Conservation (phyloP, 140 eudicot genomes). For the Bidens hawaiensis region DNA sequence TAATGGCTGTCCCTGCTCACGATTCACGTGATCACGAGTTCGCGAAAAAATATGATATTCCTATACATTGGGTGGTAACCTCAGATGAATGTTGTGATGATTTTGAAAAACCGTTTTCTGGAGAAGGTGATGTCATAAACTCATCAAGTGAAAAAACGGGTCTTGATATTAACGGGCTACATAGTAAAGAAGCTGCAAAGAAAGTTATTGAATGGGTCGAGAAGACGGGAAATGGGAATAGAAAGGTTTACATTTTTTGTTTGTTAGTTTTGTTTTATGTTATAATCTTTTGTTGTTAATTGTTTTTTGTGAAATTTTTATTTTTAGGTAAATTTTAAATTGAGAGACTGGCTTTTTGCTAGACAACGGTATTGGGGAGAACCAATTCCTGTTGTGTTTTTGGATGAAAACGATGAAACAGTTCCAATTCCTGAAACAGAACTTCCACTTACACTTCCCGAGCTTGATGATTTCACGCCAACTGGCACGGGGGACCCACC, state of each 20-base stretch:
- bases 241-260: no score
- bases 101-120: constrained; percentile 28
- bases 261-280: no score
- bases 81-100: constrained; percentile 36
- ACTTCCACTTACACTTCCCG: constrained; percentile 92
- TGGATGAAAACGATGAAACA: constrained; percentile 59
- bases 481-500: constrained; percentile 99
- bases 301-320: not conserved
- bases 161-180: no score
- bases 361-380: constrained; percentile 99
- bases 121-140: no score
- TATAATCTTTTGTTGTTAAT: no score
- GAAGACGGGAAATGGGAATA: no score
- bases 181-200: no score
- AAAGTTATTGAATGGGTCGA: no score
- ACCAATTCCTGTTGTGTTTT: constrained; percentile 88
- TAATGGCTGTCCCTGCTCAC: constrained; percentile 99
- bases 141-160: constrained; percentile 19
- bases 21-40: constrained; percentile 92
- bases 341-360: constrained; percentile 98
- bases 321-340: constrained; percentile 71
- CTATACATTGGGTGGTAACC: not conserved
- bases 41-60: constrained; percentile 70
- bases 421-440: constrained; percentile 80
- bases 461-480: constrained; percentile 94